A percentile compares a stretch with the other conserved stretches of the same genome.
phyloP scores from a whole-genome alignment of 306 rosid species.

The Casuarina equisetifolia region DNA sequence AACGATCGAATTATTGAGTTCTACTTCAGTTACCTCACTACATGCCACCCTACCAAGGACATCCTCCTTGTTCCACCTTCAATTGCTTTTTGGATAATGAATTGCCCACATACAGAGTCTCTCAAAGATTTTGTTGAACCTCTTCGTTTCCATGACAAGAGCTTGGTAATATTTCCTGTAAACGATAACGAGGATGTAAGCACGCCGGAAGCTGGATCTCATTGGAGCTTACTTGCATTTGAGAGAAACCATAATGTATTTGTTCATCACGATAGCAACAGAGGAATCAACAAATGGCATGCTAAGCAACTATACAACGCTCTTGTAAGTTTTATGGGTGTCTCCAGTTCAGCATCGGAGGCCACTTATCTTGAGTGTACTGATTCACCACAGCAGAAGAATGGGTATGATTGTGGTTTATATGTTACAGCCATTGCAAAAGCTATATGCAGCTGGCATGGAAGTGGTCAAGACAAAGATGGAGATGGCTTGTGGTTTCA shows the following conservation, averaged over 20 bases:
- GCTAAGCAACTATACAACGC: constrained; percentile 62
- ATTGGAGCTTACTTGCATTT: constrained; percentile 88
- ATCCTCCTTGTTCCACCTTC: constrained; percentile 77
- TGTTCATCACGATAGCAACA: constrained; percentile 74
- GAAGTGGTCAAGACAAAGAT: constrained; percentile 26
- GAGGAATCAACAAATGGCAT: constrained; percentile 40
- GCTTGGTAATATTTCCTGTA: constrained; percentile 66
- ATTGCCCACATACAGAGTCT: constrained; percentile 49
- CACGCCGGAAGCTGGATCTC: constrained; percentile 77
- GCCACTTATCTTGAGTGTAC: constrained; percentile 48
- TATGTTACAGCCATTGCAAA: constrained; percentile 73
- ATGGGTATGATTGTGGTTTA: constrained; percentile 86
- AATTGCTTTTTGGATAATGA: constrained; percentile 77
- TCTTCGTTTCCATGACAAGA: constrained; percentile 56
- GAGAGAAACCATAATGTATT: constrained; percentile 55
- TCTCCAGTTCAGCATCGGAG: constrained; percentile 28
- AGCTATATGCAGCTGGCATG: constrained; percentile 63
- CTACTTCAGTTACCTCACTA: constrained; percentile 65
- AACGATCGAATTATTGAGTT: constrained; percentile 86
- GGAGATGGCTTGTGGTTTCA: constrained; percentile 54
- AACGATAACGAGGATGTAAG: constrained; percentile 72
- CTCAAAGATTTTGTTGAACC: constrained; percentile 73
- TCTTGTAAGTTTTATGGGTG: constrained; percentile 45
- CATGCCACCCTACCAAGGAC: constrained; percentile 44
- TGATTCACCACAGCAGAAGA: constrained; percentile 65